phyloP scores from a whole-genome alignment of 306 rosid genomes.

The Vigna angularis region DNA sequence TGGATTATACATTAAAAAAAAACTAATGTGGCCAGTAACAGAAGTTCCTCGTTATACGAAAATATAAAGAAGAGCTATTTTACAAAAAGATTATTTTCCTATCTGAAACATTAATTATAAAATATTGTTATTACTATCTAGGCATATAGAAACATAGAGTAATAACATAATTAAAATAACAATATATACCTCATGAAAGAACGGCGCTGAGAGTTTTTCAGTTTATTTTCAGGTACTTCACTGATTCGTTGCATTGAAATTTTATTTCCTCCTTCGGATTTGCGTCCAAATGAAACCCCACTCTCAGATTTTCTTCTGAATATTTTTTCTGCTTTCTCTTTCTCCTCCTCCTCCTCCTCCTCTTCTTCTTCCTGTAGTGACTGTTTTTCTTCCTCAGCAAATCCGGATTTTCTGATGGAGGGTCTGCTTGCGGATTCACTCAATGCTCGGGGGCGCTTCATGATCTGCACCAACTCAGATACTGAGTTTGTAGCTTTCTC shows the following conservation, averaged over 20 bases:
- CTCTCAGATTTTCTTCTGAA: constrained; percentile 74
- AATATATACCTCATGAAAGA: constrained; percentile 84
- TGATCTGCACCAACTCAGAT: constrained; percentile 73
- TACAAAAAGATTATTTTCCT: too few relatives aligned
- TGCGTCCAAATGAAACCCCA: constrained; percentile 56
- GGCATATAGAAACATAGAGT: not conserved
- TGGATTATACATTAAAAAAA: too few relatives aligned
- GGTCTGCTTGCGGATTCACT: constrained; percentile 82
- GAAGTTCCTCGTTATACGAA: too few relatives aligned
- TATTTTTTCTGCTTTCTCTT: constrained; percentile 41
- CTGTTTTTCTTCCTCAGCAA: constrained; percentile 48
- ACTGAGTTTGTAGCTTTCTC: constrained; percentile 78
- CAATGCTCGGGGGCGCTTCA: constrained; percentile 86
- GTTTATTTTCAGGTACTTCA: constrained; percentile 81
- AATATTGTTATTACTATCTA: not conserved
- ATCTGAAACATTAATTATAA: not conserved
- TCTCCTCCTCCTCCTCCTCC: constrained; percentile 1
- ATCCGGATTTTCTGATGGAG: constrained; percentile 61
- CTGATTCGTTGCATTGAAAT: constrained; percentile 67
- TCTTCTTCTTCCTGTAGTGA: constrained; percentile 47
- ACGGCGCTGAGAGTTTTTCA: constrained; percentile 61
- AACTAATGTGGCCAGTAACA: too few relatives aligned
- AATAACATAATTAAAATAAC: constrained; percentile 22
- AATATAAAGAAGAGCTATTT: too few relatives aligned
- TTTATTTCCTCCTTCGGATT: constrained; percentile 51